These are phyloP conservation scores for Iodosphaeria phyllophila DNA, from an alignment of 2,329 filamentous ascomycete genomes.

Conservation along the genomic window DNA sequence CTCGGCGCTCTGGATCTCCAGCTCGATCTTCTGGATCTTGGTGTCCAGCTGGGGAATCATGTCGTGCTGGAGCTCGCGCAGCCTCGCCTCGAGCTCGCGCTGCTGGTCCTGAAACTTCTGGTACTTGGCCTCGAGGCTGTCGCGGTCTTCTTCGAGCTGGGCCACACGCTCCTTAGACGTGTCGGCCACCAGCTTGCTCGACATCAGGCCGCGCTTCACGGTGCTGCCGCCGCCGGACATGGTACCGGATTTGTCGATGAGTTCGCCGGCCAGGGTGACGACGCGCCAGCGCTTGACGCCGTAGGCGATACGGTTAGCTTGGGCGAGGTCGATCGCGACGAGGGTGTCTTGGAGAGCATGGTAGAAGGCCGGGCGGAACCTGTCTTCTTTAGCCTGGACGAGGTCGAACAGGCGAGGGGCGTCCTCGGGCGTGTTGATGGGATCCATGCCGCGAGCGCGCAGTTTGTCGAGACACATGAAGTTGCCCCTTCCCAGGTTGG, in stretches of 20 bases:
- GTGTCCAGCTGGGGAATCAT: conserved; percentile 76
- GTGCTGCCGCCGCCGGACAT: conserved; percentile 95
- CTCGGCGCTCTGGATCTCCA: conserved; percentile 76
- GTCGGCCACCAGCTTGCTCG: conserved; percentile 79
- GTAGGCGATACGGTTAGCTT: conserved; percentile 94
- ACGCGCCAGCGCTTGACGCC: conserved; percentile 88
- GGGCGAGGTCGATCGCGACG: conserved; percentile 80
- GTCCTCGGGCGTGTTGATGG: conserved; percentile 76
- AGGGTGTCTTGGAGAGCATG: conserved; percentile 90
- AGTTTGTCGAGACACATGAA: conserved; percentile 92
- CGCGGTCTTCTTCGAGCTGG: conserved; percentile 74
- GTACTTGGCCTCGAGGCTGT: conserved; percentile 67
- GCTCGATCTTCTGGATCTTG: conserved; percentile 71
- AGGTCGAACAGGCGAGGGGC: conserved; percentile 87
- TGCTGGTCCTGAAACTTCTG: conserved; percentile 72
- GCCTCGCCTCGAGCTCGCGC: conserved; percentile 53
- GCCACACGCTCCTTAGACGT: conserved; percentile 74
- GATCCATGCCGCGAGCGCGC: conserved; percentile 55
- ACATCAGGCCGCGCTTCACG: conserved; percentile 88
- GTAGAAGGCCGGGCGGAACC: conserved; percentile 81
- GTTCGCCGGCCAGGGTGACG: conserved; percentile 82
- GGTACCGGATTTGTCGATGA: conserved; percentile 95
- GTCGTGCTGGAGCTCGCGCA: conserved; percentile 55
- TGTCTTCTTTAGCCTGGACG: conserved; percentile 73
- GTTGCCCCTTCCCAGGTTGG: conserved; percentile 88